Percentiles rank a stretch among this genome's conserved stretches.
Conservation (phyloP, 2,329 filamentous ascomycete species). For the Pleoardoris graminearum region DNA sequence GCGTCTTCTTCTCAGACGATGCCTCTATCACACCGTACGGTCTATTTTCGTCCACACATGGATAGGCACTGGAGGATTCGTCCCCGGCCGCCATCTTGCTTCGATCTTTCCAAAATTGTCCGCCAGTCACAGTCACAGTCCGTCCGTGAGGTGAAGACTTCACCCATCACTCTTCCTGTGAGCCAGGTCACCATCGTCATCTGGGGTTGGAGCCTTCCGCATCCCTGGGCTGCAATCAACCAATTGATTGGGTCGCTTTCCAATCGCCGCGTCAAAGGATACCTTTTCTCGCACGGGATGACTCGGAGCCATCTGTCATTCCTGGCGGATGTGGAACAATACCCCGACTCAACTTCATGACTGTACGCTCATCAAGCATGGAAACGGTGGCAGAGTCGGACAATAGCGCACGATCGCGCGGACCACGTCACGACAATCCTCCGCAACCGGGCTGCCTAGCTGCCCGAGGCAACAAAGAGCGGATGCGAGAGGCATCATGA, state of each 20-base stretch:
- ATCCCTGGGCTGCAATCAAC: no score
- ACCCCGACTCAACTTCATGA: background rate
- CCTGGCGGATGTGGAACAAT: slow-evolving; percentile 8
- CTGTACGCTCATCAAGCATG: background rate
- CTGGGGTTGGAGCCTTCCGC: no score
- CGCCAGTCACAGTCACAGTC: no score
- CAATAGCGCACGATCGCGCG: background rate
- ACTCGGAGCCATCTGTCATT: slow-evolving; percentile 5
- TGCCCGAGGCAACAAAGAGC: background rate
- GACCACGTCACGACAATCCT: background rate
- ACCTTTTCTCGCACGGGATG: background rate
- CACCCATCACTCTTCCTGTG: no score
- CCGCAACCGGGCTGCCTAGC: slow-evolving; percentile 4
- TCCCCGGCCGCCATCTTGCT: no score
- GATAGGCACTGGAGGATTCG: no score
- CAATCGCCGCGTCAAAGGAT: background rate
- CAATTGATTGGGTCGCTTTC: background rate
- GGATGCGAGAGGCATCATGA: background rate
- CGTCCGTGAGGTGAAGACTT: no score
- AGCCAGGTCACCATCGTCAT: no score
- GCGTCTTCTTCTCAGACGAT: no score
- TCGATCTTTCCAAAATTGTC: no score
- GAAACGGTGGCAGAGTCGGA: background rate
- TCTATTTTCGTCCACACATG: no score
- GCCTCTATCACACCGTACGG: no score